phyloP scores from a whole-genome alignment of 1,284 basidiomycete genomes.

The Microstroma glucosiphilum region DNA sequence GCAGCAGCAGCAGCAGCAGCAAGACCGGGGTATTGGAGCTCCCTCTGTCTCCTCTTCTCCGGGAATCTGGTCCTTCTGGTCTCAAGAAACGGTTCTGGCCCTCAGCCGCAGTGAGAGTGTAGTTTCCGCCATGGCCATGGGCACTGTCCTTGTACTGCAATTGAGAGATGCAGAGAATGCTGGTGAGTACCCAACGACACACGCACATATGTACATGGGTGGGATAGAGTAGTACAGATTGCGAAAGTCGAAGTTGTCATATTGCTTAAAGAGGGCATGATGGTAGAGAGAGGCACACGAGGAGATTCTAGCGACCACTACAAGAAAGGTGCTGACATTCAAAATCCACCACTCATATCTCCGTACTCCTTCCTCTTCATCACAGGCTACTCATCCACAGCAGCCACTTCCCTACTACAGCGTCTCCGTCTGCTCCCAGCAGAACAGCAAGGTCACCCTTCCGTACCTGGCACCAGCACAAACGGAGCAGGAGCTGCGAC shows the following conservation, averaged over 20 bases:
- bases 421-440: conserved; percentile 18
- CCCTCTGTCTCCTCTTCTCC: neutral
- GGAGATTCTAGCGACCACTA: too few species aligned
- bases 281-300: too few species aligned
- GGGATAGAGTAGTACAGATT: too few species aligned
- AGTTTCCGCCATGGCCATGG: conserved; percentile 75
- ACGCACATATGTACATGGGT: too few species aligned
- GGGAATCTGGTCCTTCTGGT: conserved; percentile 80
- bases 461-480: neutral
- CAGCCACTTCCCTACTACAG: conserved; percentile 23
- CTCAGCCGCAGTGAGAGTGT: conserved; percentile 62
- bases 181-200: conserved; percentile 12
- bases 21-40: too few species aligned
- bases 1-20: neutral
- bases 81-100: conserved; percentile 62
- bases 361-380: too few species aligned
- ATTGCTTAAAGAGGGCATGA: too few species aligned
- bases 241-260: too few species aligned
- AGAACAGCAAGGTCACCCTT: neutral
- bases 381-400: conserved; percentile 30
- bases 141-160: conserved; percentile 77
- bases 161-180: conserved; percentile 62
- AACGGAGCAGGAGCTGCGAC: too few species aligned
- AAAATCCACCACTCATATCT: too few species aligned
- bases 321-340: too few species aligned